Evolutionary conservation across 306 rosid species (phyloP).

Genomic region (apple (Malus domestica)): ASM211411v1 NC_041804.1:6541501-6542000

Average conservation of each 20-base stretch:
- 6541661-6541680: no score
- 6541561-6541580: background rate
- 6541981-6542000: background rate
- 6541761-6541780: background rate
- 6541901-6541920: background rate
- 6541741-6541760: background rate
- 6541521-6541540: background rate
- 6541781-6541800: background rate
- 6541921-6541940: slow-evolving; percentile 5
- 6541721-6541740: background rate
- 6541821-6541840: background rate
- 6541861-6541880: background rate
- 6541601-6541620: background rate
- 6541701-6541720: no score
- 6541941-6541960: slow-evolving; percentile 10
- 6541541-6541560: background rate
- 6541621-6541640: no score
- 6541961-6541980: slow-evolving; percentile 19
- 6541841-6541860: slow-evolving; percentile 2
- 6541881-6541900: slow-evolving; percentile 8
- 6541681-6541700: no score
- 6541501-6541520: background rate
- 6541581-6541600: background rate
- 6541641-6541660: no score
- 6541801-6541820: background rate